Percentiles rank a stretch among this genome's conserved stretches.
These are phyloP conservation scores for Nectriaceae sp. DNA, from an alignment of 2,329 filamentous ascomycete genomes.

Conservation along the genomic window DNA sequence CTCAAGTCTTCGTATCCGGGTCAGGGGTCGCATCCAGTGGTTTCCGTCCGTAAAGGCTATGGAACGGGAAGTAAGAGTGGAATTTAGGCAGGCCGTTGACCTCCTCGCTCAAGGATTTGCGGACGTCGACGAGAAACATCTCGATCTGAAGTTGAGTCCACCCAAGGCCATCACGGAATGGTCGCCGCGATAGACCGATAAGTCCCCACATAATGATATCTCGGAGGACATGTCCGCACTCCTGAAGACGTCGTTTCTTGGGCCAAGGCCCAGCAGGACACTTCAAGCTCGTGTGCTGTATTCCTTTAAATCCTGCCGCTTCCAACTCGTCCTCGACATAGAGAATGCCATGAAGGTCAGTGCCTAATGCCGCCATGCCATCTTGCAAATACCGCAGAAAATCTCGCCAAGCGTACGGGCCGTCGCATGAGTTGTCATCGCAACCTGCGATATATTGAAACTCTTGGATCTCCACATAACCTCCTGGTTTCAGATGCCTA, in stretches of 20 bases:
- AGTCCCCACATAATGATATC: conserved; percentile 45
- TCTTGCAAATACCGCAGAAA: conserved; percentile 43
- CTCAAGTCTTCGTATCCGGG: background rate
- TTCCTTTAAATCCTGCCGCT: conserved; percentile 43
- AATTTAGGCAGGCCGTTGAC: conserved; percentile 34
- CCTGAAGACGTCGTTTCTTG: conserved; percentile 40
- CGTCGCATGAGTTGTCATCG: conserved; percentile 47
- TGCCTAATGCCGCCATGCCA: conserved; percentile 44
- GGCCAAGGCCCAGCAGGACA: conserved; percentile 53
- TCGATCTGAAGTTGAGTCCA: conserved; percentile 46
- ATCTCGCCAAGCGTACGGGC: conserved; percentile 49
- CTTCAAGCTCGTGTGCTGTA: conserved; percentile 46
- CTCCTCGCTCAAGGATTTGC: conserved; percentile 39
- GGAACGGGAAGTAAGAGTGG: conserved; percentile 44
- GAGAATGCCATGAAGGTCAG: conserved; percentile 43
- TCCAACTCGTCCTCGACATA: conserved; percentile 37
- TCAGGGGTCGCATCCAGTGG: conserved; percentile 31
- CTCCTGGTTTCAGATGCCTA: conserved; percentile 55
- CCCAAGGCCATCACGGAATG: conserved; percentile 40
- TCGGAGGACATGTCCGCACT: conserved; percentile 48
- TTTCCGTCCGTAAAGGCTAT: conserved; percentile 41
- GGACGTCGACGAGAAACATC: conserved; percentile 45
- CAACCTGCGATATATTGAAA: conserved; percentile 42
- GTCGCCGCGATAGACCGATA: conserved; percentile 38
- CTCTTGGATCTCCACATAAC: conserved; percentile 53